Conservation (phyloP, 2,329 filamentous ascomycete species). For the Paecilomyces sp. region DNA sequence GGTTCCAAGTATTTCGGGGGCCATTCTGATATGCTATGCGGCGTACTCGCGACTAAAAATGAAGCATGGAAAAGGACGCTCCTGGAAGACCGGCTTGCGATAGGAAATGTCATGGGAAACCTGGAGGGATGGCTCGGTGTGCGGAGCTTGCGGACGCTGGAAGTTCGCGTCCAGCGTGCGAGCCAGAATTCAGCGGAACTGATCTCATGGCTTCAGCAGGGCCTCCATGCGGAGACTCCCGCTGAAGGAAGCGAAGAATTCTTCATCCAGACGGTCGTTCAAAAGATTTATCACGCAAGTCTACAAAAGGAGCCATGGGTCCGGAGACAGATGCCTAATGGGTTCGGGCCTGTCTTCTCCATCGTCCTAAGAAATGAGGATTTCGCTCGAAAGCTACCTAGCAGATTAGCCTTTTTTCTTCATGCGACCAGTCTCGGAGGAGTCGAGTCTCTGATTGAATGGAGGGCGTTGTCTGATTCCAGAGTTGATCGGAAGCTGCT, state of each 20-base stretch:
- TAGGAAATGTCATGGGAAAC: constrained; percentile 81
- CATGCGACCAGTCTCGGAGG: constrained; percentile 92
- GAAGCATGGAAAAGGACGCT: constrained; percentile 55
- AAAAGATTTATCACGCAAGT: constrained; percentile 66
- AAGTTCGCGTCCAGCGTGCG: constrained; percentile 73
- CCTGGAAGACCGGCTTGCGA: constrained; percentile 60
- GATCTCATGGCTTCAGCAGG: constrained; percentile 61
- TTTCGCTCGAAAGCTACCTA: constrained; percentile 64
- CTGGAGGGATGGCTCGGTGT: constrained; percentile 90
- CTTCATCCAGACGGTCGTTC: constrained; percentile 49
- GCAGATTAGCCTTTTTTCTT: constrained; percentile 74
- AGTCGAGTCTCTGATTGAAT: constrained; percentile 94
- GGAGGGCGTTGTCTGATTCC: constrained; percentile 80
- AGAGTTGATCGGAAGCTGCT: constrained; percentile 65
- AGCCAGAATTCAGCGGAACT: constrained; percentile 61
- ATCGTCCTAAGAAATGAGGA: constrained; percentile 57
- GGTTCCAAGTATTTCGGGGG: constrained; percentile 98
- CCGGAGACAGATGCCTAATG: constrained; percentile 78
- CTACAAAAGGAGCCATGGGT: constrained; percentile 73
- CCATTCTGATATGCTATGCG: constrained; percentile 88
- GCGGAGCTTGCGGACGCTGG: constrained; percentile 75
- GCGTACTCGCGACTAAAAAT: constrained; percentile 62
- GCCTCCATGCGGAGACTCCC: constrained; percentile 36
- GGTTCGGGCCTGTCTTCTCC: constrained; percentile 83
- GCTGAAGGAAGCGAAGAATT: constrained; percentile 34